Evolutionary conservation across 1,284 basidiomycete species (phyloP).

Genomic region (Takashimella koratensis): DNA sequence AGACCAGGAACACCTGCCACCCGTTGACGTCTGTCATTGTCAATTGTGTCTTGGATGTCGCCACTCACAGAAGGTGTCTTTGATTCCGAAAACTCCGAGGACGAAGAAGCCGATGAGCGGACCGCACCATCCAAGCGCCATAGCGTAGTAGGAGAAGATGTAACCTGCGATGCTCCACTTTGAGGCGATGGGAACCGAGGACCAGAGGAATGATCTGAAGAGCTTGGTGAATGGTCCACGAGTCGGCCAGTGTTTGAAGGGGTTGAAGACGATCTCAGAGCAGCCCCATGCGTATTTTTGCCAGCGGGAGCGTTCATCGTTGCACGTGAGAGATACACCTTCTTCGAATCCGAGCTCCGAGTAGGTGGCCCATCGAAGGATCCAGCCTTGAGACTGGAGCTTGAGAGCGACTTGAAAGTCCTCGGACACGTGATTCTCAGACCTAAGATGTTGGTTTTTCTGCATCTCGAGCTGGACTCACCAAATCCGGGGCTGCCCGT

Average conservation of each 20-base stretch:
- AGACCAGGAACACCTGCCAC: conserved; percentile 53
- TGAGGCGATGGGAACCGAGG: conserved; percentile 71
- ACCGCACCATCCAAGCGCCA: conserved; percentile 61
- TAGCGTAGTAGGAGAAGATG: conserved; percentile 80
- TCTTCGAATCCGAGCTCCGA: conserved; percentile 73
- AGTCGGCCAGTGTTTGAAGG: conserved; percentile 61
- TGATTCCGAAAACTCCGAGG: neutral
- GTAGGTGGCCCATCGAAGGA: conserved; percentile 78
- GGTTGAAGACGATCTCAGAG: conserved; percentile 40
- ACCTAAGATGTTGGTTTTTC: conserved; percentile 46
- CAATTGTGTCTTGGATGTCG: too few relatives aligned
- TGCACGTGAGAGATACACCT: conserved; percentile 68
- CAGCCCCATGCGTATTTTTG: conserved; percentile 72
- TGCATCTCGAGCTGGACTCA: too few relatives aligned
- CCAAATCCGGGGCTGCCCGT: conserved; percentile 68
- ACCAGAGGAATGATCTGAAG: conserved; percentile 63
- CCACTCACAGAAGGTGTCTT: neutral
- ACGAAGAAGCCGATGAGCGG: conserved; percentile 60
- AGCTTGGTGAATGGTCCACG: conserved; percentile 69
- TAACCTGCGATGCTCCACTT: conserved; percentile 60
- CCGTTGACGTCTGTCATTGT: conserved; percentile 3
- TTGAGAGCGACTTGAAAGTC: conserved; percentile 69
- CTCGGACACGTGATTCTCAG: conserved; percentile 69
- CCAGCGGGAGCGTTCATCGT: conserved; percentile 75
- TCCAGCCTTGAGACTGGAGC: conserved; percentile 51